Evolutionary conservation across 352 stramenopile genomes (phyloP).

Genomic region (Globisporangium paddicum): DNA sequence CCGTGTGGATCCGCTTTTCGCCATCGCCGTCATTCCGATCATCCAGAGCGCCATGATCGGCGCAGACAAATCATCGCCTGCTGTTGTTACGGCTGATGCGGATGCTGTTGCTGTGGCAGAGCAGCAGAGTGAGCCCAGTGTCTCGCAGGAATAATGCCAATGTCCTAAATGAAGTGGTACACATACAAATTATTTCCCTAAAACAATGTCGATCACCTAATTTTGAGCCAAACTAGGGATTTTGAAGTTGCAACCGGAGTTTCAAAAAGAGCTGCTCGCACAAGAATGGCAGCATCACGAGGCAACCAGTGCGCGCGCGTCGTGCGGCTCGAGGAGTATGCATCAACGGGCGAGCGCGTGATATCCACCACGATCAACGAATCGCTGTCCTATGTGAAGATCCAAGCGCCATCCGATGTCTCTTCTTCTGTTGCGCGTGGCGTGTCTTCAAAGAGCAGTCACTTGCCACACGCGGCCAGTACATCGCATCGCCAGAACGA

Average conservation of each 20-base stretch:
- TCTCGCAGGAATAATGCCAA: neutral
- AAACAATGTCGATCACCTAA: too few relatives aligned
- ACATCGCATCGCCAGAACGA: conserved; percentile 65
- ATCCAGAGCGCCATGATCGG: conserved; percentile 18
- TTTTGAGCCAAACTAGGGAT: too few relatives aligned
- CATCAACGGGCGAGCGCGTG: conserved; percentile 26
- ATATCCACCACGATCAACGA: conserved; percentile 17
- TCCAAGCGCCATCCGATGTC: conserved; percentile 4
- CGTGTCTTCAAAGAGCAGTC: neutral
- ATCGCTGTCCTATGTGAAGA: conserved; percentile 9
- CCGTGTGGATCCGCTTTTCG: conserved; percentile 44
- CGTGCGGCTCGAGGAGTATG: conserved; percentile 65
- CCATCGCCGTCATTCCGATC: conserved; percentile 23
- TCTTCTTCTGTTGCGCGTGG: neutral
- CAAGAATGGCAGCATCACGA: neutral
- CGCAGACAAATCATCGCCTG: conserved; percentile 14
- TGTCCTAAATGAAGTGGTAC: too few relatives aligned
- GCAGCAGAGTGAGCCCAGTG: neutral
- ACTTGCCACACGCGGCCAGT: conserved; percentile 23
- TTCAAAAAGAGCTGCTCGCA: neutral
- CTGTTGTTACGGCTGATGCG: neutral
- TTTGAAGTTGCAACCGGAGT: neutral
- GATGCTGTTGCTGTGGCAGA: neutral
- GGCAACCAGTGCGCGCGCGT: conserved; percentile 7
- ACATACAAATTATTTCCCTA: too few relatives aligned